Evolutionary conservation across 2,329 filamentous ascomycete species (phyloP), one percentile per base, ranked within the genome.

Genomic region (Pestalotiopsis sp.): DNA sequence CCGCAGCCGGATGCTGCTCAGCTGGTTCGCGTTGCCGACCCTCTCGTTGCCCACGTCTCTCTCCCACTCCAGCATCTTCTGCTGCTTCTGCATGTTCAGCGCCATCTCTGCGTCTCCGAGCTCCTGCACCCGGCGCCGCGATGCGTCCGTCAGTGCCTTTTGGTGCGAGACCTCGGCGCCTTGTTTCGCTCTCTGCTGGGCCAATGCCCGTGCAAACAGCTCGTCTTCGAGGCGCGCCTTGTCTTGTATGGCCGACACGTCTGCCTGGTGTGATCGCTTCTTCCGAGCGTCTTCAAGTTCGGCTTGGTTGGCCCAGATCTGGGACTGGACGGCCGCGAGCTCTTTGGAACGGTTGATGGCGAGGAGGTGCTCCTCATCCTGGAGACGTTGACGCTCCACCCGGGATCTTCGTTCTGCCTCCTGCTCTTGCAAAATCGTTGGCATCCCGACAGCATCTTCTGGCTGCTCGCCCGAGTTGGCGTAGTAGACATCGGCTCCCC

Each of bases 401-500:
- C 83, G 82, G 0, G 83, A 82, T 59, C 80, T 81, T 22, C 87
- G 84, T 64, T 82, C 81, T 4, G 84, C 82, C 63, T 89, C 87
- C 64, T 83, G 80, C 0, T 81, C 75, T 24, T 82, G 78, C 22
- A 89, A 78, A 24, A 86, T 83, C 1, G 81, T 76, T 0, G 87
- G 87, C 13, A 89, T 78, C 2, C 86, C 86, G 22, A 84, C 72
- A 0, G 85, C 85, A 64, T 83, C 86, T 0, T 83, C 80, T 1
- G 87, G 87, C 68, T 89, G 87, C 0, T 84, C 79, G 0, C 85
- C 85, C 2, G 80, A 78, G 70, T 84, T 83, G 58, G 85, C 83
- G 74, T 87, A 89, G 73, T 82, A 89, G 3, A 86, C 81, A 69
- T 89, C 86, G 7, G 76, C 76, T 4, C 82, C 84, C 13, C 87